Base-by-base conservation (phyloP, 2,329 filamentous ascomycete species). In the Sphaerulina populicola region DNA sequence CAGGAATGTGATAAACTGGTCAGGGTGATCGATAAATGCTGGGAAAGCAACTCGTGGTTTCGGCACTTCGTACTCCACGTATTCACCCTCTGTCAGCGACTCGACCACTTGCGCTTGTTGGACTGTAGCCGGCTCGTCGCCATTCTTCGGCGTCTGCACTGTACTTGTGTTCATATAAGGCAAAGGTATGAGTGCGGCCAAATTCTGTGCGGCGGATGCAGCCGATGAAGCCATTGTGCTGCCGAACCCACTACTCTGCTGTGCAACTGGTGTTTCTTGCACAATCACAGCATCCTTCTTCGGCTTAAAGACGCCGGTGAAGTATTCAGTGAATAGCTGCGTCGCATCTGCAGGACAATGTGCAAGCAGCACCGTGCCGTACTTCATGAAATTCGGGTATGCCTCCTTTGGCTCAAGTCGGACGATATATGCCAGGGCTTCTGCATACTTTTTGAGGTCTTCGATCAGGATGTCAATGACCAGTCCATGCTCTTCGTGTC, bases 391-490 rank as follows among this genome's bases (percentile, higher is more conserved):
- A 60, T 88, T 94, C 14, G 82, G 78, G 65, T 94, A 96, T 1
- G 90, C 86, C 80, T 91, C 56, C 58, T 85, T 81, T 0, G 91
- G 84, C 44, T 94, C 86, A 49, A 96, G 73, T 11, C 86, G 82
- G 81, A 88, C 93, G 52, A 97, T 93, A 60, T 94, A 98, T 57
- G 90, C 81, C 11, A 98, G 74, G 0, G 93, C 91, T 64, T 95
- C 89, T 0, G 77, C 77, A 64, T 95, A 96, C 59, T 86, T 85
- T 67, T 94, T 93, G 0, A 91, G 89, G 62, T 98, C 91, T 65
- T 98, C 93, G 45, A 98, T 90, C 46, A 98, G 69, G 43, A 98
- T 95, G 65, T 96, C 91, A 3, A 97, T 87, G 0, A 98, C 93
- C 53, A 97, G 74, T 52, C 95, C 89, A 57, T 88, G 88, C 67